A percentile compares a stretch with the other conserved stretches of the same genome.
These are phyloP conservation scores for Leccinum subtestaceum DNA, from an alignment of 768 basidiomycete genomes.

Conservation along the genomic window DNA sequence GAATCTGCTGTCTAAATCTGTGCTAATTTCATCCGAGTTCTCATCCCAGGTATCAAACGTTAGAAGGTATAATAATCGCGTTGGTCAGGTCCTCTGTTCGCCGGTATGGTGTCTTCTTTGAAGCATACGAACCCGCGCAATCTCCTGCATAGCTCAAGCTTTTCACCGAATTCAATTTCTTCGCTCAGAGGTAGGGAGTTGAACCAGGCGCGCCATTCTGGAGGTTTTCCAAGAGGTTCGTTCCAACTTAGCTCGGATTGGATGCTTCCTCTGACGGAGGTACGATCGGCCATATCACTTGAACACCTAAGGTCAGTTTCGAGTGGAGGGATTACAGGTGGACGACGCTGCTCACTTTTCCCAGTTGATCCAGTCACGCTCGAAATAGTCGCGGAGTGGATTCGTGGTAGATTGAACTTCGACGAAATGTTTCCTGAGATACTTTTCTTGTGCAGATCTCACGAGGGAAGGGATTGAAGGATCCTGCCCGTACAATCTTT, in stretches of 20 bases:
- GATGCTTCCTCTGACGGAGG: conserved; percentile 54
- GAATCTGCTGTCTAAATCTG: conserved; percentile 19
- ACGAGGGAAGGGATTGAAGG: conserved; percentile 38
- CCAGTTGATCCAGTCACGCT: conserved; percentile 67
- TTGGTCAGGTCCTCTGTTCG: conserved; percentile 9
- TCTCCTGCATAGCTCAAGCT: conserved; percentile 35
- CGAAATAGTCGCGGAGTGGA: conserved; percentile 58
- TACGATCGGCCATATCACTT: conserved; percentile 77
- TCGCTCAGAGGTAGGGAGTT: conserved; percentile 21
- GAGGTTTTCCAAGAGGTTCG: conserved; percentile 45
- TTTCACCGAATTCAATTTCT: conserved; percentile 20
- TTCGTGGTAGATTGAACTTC: conserved; percentile 22
- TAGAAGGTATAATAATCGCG: conserved; percentile 11
- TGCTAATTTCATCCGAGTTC: conserved; percentile 8
- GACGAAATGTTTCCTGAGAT: conserved; percentile 23
- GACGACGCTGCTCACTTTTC: conserved; percentile 48
- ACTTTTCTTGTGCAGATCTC: conserved; percentile 33
- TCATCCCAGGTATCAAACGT: conserved; percentile 21
- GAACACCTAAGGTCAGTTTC: conserved; percentile 10
- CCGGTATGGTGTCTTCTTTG: conserved; percentile 32
- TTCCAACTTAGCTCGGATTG: conserved; percentile 49
- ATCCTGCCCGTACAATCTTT: conserved; percentile 42
- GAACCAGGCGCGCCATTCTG: conserved; percentile 56
- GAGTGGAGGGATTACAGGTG: not conserved
- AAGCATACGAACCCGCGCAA: conserved; percentile 56